Base-by-base conservation (phyloP, 768 basidiomycete genomes). In the Termitomyces sp. region DNA sequence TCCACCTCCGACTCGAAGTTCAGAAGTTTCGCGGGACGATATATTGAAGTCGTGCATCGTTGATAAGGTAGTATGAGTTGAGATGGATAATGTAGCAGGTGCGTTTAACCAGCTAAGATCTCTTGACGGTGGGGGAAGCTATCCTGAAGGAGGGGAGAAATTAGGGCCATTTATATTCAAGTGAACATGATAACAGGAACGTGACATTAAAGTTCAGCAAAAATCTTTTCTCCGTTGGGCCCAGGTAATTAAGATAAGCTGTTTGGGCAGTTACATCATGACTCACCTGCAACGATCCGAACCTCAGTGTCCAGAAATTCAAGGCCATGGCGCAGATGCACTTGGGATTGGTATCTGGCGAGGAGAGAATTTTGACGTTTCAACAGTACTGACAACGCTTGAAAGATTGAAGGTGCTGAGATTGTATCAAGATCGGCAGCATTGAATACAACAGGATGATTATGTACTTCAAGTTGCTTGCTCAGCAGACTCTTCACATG, bases 1-100 rank as follows among this genome's bases (percentile, higher is more conserved):
- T 44, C 63, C 59, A 33, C 39, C 52, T 40, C 63, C 59, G 33
- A 22, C 46, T 40, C n/a, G 39, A 44, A 53, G 11, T 28, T 38
- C 42, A 33, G 58, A 24, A 42, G 42, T 20, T 33, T 24, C 4
- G 49, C 20, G 7, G 3, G 12, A n/a, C 13, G 35, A n/a, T 7
- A 44, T 13, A 8, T 46, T 46, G 12, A 24, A 46, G 12, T 46
- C 11, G 6, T 22, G 12, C 45, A 24, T 24, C 12, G 44, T 45
- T 28, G n/a, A 11, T 22, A 9, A 45, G 11, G 20, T 11, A 8
- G 12, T 13, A 6, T n/a, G n/a, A n/a, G 6, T 9, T 12, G 20
- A 45, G 44, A 15, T 20, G n/a, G 28, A 11, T 20, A 44, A 11
- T 20, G 3, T 44, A 20, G 42, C 1, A 45, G 20, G 20, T 7